These are phyloP conservation scores for Stereocaulon alpinum DNA, from an alignment of 495 filamentous ascomycete genomes.

Conservation along the genomic window DNA sequence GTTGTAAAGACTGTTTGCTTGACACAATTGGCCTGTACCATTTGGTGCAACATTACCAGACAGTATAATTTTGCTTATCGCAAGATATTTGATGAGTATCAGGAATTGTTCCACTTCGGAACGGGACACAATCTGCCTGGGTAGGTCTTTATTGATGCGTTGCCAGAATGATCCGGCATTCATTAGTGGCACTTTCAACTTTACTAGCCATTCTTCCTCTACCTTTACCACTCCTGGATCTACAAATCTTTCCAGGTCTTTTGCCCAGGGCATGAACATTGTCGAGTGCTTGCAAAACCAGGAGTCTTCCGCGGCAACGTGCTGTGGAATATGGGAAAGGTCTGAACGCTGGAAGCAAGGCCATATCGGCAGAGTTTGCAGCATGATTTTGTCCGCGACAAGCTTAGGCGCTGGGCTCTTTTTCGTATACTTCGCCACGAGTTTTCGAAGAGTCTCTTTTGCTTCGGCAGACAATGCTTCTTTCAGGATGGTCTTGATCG, in stretches of 20 bases:
- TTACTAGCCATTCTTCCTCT: background rate
- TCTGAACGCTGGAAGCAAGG: background rate
- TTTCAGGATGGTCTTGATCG: background rate
- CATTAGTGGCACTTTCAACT: background rate
- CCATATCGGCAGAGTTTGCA: slow-evolving; percentile 15
- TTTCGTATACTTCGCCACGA: background rate
- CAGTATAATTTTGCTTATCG: background rate
- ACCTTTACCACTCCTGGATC: background rate
- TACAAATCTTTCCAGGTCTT: background rate
- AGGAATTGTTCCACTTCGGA: background rate
- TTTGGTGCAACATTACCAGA: background rate
- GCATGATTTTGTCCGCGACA: background rate
- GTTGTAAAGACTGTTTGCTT: slow-evolving; percentile 8
- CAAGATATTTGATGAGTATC: background rate
- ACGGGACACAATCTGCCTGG: background rate
- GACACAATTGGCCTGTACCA: background rate
- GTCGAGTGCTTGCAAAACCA: background rate
- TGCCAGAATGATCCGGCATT: background rate
- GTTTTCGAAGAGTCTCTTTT: background rate
- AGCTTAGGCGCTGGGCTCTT: background rate
- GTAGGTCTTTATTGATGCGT: slow-evolving; percentile 4
- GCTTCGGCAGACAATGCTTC: no score
- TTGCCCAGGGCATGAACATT: slow-evolving; percentile 14
- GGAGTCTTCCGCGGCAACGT: slow-evolving; percentile 1
- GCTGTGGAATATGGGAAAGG: background rate